These are phyloP conservation scores for Arthrinium puccinioides DNA, from an alignment of 2,329 filamentous ascomycete species.

Conservation along the genomic window DNA sequence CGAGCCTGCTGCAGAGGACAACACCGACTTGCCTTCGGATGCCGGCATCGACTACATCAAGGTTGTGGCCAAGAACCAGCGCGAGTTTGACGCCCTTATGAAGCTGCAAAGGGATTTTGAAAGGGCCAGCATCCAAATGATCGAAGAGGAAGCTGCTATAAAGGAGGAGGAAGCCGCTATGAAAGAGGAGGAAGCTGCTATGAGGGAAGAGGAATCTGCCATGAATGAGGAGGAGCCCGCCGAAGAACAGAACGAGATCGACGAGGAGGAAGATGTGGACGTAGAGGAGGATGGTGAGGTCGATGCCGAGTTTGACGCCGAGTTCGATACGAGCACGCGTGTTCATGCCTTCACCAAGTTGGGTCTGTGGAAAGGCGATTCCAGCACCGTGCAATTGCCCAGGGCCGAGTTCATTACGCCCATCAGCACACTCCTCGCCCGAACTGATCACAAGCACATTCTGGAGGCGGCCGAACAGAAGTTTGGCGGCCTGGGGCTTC, in stretches of 20 bases:
- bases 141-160: constrained; percentile 12
- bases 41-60: constrained; percentile 35
- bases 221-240: constrained; percentile 21
- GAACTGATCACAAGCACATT: constrained; percentile 68
- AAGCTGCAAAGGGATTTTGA: constrained; percentile 53
- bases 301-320: constrained; percentile 22
- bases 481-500: constrained; percentile 72
- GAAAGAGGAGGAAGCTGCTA: constrained; percentile 21
- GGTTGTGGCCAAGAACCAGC: constrained; percentile 43
- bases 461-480: constrained; percentile 60
- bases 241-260: constrained; percentile 27
- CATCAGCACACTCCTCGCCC: constrained; percentile 59
- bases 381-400: constrained; percentile 70
- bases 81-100: constrained; percentile 47
- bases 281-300: constrained; percentile 24
- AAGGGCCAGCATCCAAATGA: constrained; percentile 25
- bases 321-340: constrained; percentile 34
- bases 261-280: constrained; percentile 17
- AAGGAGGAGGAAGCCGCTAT: neutral
- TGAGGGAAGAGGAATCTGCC: constrained; percentile 22
- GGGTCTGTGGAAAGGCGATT: constrained; percentile 68
- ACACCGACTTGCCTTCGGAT: constrained; percentile 20
- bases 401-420: constrained; percentile 62
- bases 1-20: constrained; percentile 9
- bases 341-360: constrained; percentile 67